Evolutionary conservation across 805 yeast genomes (phyloP).

Genomic region (Yamadazyma nakazawae): DNA sequence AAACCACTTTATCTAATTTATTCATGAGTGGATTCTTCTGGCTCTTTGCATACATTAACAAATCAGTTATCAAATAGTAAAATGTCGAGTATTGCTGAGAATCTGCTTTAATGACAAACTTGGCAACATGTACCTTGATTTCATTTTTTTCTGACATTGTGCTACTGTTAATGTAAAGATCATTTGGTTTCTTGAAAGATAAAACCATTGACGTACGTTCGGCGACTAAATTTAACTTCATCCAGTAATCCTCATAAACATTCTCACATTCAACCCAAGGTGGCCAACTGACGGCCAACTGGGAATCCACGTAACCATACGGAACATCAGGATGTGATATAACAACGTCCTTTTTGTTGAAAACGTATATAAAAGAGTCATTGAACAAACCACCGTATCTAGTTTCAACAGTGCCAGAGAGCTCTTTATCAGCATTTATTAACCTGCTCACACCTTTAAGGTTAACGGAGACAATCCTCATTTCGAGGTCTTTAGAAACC

Average conservation of each 20-base stretch:
- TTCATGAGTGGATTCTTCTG: constrained; percentile 33
- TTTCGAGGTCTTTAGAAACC: constrained; percentile 57
- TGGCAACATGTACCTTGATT: constrained; percentile 31
- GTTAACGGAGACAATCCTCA: constrained; percentile 46
- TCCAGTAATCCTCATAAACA: constrained; percentile 47
- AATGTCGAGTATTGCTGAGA: constrained; percentile 37
- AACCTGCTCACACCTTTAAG: constrained; percentile 39
- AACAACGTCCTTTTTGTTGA: constrained; percentile 34
- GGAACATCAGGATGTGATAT: constrained; percentile 35
- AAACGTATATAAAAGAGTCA: constrained; percentile 54
- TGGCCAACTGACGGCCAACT: constrained; percentile 69
- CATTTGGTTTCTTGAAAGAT: constrained; percentile 50
- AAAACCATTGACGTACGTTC: constrained; percentile 41
- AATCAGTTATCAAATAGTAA: constrained; percentile 33
- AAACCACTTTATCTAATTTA: constrained; percentile 34
- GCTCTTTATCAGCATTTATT: constrained; percentile 29
- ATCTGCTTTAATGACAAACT: constrained; percentile 37
- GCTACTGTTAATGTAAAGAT: constrained; percentile 36
- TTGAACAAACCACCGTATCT: constrained; percentile 54
- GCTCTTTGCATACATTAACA: constrained; percentile 28
- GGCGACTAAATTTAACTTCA: constrained; percentile 27
- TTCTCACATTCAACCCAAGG: constrained; percentile 81
- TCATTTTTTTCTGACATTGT: constrained; percentile 23
- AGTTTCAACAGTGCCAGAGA: constrained; percentile 47
- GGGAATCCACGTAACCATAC: constrained; percentile 50